These are phyloP conservation scores for Fusarium compactum DNA, from an alignment of 2,329 filamentous ascomycete genomes.

Conservation along the genomic window DNA sequence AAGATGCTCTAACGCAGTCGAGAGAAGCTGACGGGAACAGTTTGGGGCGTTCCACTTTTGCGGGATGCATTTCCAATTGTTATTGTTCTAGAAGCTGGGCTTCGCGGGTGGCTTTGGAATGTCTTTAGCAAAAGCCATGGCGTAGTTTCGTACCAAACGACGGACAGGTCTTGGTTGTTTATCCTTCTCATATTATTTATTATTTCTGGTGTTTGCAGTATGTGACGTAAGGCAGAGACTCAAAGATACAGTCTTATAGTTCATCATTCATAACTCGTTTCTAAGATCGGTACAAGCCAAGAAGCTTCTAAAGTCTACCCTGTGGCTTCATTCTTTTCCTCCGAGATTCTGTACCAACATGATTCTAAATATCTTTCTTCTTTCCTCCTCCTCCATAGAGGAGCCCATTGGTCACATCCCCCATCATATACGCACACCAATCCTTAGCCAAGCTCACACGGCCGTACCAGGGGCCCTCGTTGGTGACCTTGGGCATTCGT, in stretches of 20 bases:
- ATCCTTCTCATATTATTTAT: no score
- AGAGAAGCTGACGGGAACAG: background rate
- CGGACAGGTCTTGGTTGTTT: no score
- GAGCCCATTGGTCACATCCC: conserved; percentile 50
- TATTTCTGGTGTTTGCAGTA: no score
- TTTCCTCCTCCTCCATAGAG: conserved; percentile 45
- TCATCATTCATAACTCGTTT: conserved; percentile 6
- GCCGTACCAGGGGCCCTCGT: conserved; percentile 53
- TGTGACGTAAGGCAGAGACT: background rate
- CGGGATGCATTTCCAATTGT: background rate
- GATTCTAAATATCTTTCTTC: conserved; percentile 42
- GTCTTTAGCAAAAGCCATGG: background rate
- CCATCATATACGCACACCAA: conserved; percentile 48
- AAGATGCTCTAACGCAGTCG: background rate
- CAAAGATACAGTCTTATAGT: background rate
- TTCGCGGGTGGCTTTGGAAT: background rate
- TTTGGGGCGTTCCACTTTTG: background rate
- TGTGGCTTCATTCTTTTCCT: background rate
- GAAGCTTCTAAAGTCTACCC: background rate
- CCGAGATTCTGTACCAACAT: no score
- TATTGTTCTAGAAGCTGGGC: background rate
- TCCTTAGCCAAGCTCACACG: conserved; percentile 49
- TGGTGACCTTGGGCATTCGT: conserved; percentile 54
- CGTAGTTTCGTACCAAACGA: no score
- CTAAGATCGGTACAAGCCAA: background rate